phyloP scores from a whole-genome alignment of 2,329 filamentous ascomycete genomes.

The Trichoderma koningii region DNA sequence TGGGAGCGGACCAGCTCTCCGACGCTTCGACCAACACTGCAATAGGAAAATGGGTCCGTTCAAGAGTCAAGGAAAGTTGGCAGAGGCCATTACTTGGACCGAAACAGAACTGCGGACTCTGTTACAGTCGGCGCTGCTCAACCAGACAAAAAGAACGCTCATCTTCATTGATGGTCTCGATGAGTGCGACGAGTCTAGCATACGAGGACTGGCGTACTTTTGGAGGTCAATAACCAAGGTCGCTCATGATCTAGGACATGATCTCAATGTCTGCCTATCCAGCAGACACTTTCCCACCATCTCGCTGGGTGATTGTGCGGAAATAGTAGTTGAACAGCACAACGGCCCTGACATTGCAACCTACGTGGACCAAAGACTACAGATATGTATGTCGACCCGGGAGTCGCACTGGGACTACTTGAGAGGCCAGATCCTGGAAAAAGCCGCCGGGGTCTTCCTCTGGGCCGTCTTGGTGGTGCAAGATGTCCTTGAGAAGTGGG shows the following conservation, averaged over 20 bases:
- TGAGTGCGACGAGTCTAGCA: background rate
- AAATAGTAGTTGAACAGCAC: background rate
- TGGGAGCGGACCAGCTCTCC: background rate
- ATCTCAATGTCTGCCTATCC: background rate
- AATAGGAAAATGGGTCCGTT: background rate
- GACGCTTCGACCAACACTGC: background rate
- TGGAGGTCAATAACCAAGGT: background rate
- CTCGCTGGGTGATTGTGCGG: background rate
- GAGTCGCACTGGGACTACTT: background rate
- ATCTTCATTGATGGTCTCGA: conserved; percentile 16
- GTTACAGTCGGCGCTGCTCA: background rate
- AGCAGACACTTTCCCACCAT: conserved; percentile 6
- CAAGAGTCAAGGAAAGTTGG: too few relatives aligned
- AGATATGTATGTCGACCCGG: background rate
- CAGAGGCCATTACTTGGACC: background rate
- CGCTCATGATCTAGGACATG: background rate
- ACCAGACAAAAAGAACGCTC: background rate
- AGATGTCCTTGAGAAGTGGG: background rate
- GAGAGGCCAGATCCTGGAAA: background rate
- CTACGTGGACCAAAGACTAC: background rate
- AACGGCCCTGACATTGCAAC: background rate
- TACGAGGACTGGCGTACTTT: background rate
- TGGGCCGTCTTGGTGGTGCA: conserved; percentile 5
- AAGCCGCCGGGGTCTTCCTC: background rate
- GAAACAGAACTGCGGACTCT: background rate